Evolutionary conservation across 2,329 filamentous ascomycete genomes (phyloP), one percentile per base, ranked within the genome.

Genomic region (Neoarthrinium moseri): DNA sequence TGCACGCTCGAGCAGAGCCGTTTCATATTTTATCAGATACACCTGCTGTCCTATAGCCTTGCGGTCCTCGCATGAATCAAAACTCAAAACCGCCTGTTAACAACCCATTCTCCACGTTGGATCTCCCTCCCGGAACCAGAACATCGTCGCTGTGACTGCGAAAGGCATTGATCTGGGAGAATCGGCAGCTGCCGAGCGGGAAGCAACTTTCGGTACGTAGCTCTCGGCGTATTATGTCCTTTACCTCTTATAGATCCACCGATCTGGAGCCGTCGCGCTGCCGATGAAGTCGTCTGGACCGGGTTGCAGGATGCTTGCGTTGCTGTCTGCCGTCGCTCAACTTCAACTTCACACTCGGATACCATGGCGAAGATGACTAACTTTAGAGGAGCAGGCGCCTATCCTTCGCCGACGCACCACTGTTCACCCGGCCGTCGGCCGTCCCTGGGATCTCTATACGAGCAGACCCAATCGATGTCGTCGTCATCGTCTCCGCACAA

Each of bases 401-500:
- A 68, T 54, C 64, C 63, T 47, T 66, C 66, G 24, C 65, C 67
- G 47, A 60, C 63, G 38, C 59, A 58, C 35, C 61, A 61, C 24
- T 61, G 60, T 41, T 64, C 62, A 20, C 58, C 62, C 40, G 60
- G 62, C 22, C 56, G 52, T 17, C 62, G 59, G 38, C 60, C 59
- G 12, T 63, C 62, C 6, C 44, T 64, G 34, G 56, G 60, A 29
- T 65, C 60, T 43, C 53, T 61, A 12, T 61, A 65, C 58, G 63
- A 67, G 47, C 55, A 56, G 42, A 54, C 58, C 46, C 47, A 49
- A 38, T 61, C 65, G 42, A 74, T 77, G 66, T 68, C 72, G 30
- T 72, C 74, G n/a, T 74, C 75, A 7, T 51, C 72, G 36, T 75
- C 76, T 38, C 71, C 73, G 21, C 57, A 52, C 18, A 51, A 53